Conservation (phyloP, 768 basidiomycete genomes). For the Phaeotremella skinneri region DNA sequence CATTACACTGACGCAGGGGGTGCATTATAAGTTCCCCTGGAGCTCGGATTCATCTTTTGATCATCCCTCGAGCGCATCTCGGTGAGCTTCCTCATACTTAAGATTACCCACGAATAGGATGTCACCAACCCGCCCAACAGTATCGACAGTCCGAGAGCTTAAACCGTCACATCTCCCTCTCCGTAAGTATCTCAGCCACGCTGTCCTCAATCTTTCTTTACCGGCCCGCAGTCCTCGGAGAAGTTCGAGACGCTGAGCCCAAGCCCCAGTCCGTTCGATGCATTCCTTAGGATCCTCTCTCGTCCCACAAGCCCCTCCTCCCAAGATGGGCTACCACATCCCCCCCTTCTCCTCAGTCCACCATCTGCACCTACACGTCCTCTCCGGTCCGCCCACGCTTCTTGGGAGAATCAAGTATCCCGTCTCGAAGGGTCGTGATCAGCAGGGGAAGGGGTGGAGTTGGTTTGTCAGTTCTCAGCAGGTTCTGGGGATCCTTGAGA, state of each 20-base stretch:
- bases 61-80: slow-evolving; percentile 43
- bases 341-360: slow-evolving; percentile 50
- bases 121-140: slow-evolving; percentile 6
- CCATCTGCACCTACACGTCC: slow-evolving; percentile 48
- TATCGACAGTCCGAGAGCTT: slow-evolving; percentile 38
- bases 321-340: slow-evolving; percentile 48
- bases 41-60: slow-evolving; percentile 39
- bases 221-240: slow-evolving; percentile 7
- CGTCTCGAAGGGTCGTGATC: not conserved
- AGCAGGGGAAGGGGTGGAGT: slow-evolving; percentile 15
- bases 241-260: slow-evolving; percentile 1
- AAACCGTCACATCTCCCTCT: slow-evolving; percentile 31
- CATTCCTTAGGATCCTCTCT: slow-evolving; percentile 16
- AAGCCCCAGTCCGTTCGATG: slow-evolving; percentile 26
- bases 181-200: slow-evolving; percentile 18
- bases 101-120: not conserved
- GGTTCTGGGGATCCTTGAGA: slow-evolving; percentile 20
- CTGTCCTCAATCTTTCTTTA: not conserved
- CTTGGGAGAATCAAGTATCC: slow-evolving; percentile 44
- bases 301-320: not conserved
- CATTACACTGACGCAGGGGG: not conserved
- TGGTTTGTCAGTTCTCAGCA: slow-evolving; percentile 42
- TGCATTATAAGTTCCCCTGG: slow-evolving; percentile 21
- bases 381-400: slow-evolving; percentile 32
- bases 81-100: slow-evolving; percentile 19